Percentiles rank a stretch among this genome's conserved stretches.
These are phyloP conservation scores for Spiraea crenata DNA, from an alignment of 331 rosid genomes.

Conservation along the genomic window DNA sequence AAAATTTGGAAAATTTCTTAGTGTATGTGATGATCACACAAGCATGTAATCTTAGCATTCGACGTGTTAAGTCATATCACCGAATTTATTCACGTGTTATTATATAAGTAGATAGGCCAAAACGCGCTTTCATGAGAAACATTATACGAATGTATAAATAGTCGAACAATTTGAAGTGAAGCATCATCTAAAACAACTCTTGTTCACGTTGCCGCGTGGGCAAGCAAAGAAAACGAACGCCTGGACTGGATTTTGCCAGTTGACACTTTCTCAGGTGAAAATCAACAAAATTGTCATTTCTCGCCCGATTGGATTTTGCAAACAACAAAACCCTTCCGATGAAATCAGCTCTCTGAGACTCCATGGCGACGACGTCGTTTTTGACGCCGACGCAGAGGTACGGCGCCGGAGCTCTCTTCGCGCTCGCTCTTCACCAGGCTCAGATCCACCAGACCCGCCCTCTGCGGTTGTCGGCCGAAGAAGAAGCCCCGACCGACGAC, in stretches of 20 bases:
- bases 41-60: too few species aligned
- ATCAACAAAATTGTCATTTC: background rate
- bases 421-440: conserved; percentile 69
- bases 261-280: background rate
- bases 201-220: background rate
- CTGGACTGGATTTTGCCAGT: background rate
- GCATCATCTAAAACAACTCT: background rate
- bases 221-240: background rate
- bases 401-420: conserved; percentile 76
- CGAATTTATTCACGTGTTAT: too few species aligned
- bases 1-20: too few species aligned
- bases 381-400: conserved; percentile 71
- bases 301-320: background rate
- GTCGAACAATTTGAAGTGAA: background rate
- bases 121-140: too few species aligned
- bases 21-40: too few species aligned
- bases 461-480: conserved; percentile 32
- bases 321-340: background rate
- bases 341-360: background rate
- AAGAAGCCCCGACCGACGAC: conserved; percentile 17
- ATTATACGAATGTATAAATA: background rate
- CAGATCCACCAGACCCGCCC: conserved; percentile 67
- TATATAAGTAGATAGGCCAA: background rate
- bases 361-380: conserved; percentile 42
- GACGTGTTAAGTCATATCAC: too few species aligned